These are phyloP conservation scores for Novymonas esmeraldas DNA, from an alignment of 208 protist species.

Conservation along the genomic window DNA sequence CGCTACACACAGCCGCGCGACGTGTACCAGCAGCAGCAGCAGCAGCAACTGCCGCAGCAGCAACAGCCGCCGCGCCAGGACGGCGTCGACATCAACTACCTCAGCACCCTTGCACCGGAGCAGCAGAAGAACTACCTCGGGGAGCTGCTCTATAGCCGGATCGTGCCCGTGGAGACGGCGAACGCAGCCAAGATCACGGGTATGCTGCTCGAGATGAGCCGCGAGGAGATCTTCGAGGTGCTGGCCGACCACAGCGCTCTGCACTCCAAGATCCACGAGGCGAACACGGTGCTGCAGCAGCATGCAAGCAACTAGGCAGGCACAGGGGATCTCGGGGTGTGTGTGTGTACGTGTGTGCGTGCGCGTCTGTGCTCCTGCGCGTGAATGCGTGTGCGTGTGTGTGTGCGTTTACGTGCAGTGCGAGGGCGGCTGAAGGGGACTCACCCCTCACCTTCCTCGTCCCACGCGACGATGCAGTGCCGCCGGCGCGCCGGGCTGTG, in stretches of 20 bases:
- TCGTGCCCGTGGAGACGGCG: conserved; percentile 44
- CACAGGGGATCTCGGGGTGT: not conserved
- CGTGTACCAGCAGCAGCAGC: conserved; percentile 4
- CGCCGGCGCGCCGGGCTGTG: too few relatives aligned
- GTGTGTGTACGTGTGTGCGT: too few relatives aligned
- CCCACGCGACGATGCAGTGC: too few relatives aligned
- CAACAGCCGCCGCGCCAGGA: conserved; percentile 11
- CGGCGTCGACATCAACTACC: conserved; percentile 39
- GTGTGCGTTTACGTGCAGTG: too few relatives aligned
- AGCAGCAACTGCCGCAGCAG: too few relatives aligned
- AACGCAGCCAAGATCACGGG: conserved; percentile 79
- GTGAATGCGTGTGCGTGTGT: not conserved
- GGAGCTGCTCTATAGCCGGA: conserved; percentile 64
- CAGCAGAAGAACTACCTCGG: conserved; percentile 81
- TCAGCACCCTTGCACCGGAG: conserved; percentile 59
- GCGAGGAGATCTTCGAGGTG: conserved; percentile 68
- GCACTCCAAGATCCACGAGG: conserved; percentile 66
- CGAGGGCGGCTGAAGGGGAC: too few relatives aligned
- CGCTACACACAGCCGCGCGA: conserved; percentile 31
- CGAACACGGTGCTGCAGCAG: conserved; percentile 58
- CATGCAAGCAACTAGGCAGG: conserved; percentile 31
- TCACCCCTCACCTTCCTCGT: too few relatives aligned
- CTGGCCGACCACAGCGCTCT: conserved; percentile 45
- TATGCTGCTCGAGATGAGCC: conserved; percentile 83
- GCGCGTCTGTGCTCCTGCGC: too few relatives aligned